Percentiles rank a stretch among this genome's conserved stretches.
These are phyloP conservation scores for Aspergillus steynii DNA, from an alignment of 495 filamentous ascomycete species.

Conservation along the genomic window DNA sequence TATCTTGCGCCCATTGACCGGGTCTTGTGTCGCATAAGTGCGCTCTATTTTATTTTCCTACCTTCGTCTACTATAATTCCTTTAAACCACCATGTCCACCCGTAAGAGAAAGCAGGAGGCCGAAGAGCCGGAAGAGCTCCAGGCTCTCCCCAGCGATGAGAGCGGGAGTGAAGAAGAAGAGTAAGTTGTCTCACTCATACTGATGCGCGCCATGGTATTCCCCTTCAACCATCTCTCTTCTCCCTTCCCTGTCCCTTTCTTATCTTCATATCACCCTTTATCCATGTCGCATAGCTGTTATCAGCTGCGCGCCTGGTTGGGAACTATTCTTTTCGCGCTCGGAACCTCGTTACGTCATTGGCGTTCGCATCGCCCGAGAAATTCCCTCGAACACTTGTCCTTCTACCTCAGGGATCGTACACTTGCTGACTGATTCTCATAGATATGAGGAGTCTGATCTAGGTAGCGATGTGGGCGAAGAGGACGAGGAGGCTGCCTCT, in stretches of 20 bases:
- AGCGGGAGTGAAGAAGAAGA: constrained; percentile 64
- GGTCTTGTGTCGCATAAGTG: constrained; percentile 11
- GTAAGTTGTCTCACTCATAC: constrained; percentile 40
- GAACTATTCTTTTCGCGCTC: neutral
- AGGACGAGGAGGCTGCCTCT: constrained; percentile 24
- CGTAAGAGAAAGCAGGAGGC: constrained; percentile 67
- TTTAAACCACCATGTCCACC: constrained; percentile 51
- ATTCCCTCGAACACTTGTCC: too few species aligned
- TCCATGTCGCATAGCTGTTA: neutral
- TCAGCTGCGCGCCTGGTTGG: neutral
- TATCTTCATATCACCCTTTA: neutral
- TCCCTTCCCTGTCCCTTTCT: constrained; percentile 9
- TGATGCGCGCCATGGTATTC: neutral
- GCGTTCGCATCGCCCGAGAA: neutral
- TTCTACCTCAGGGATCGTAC: neutral
- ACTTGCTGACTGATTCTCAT: neutral
- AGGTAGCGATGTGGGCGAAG: constrained; percentile 37
- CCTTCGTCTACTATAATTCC: neutral
- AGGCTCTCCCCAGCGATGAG: constrained; percentile 60
- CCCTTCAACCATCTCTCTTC: constrained; percentile 6
- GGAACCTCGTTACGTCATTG: neutral
- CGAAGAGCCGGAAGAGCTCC: constrained; percentile 59
- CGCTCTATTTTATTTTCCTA: neutral
- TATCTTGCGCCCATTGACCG: constrained; percentile 12
- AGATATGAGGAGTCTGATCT: constrained; percentile 57